phyloP scores from a whole-genome alignment of 352 stramenopile genomes.

The Phytophthora sp. region DNA sequence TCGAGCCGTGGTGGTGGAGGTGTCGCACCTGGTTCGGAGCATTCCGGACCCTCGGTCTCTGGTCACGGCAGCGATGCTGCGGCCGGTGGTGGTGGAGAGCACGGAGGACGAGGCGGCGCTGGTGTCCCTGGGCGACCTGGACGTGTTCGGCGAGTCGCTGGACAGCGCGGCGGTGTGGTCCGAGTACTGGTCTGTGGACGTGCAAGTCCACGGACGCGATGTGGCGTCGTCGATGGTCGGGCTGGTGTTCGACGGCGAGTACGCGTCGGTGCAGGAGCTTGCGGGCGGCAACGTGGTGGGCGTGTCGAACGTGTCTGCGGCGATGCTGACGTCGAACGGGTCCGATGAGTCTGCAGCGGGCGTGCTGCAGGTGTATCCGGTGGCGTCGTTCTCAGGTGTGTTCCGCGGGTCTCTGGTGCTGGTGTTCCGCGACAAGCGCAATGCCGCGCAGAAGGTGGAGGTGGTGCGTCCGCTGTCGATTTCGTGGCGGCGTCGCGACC shows the following conservation, averaged over 20 bases:
- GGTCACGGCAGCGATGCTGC: no score
- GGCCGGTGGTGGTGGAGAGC: no score
- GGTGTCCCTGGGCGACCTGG: no score
- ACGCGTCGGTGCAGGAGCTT: neutral
- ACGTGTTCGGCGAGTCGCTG: no score
- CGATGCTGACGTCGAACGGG: neutral
- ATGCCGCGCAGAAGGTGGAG: slow-evolving; percentile 11
- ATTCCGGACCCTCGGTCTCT: no score
- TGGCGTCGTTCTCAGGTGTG: neutral
- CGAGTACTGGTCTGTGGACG: slow-evolving; percentile 6
- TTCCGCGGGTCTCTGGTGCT: slow-evolving; percentile 12
- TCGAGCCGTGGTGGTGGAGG: no score
- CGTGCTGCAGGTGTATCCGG: slow-evolving; percentile 1
- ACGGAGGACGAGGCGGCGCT: no score
- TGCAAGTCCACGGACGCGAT: slow-evolving; percentile 3
- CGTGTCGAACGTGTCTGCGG: slow-evolving; percentile 6
- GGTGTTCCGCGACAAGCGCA: slow-evolving; percentile 16
- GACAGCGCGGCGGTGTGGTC: no score
- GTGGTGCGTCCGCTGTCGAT: slow-evolving; percentile 5
- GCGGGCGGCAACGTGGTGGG: slow-evolving; percentile 4
- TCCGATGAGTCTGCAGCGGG: neutral
- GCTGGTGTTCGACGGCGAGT: neutral
- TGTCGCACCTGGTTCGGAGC: no score
- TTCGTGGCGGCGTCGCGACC: slow-evolving; percentile 1
- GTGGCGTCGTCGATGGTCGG: neutral